phyloP scores from a whole-genome alignment of 2,329 filamentous ascomycete genomes.

The Fusarium luffae region DNA sequence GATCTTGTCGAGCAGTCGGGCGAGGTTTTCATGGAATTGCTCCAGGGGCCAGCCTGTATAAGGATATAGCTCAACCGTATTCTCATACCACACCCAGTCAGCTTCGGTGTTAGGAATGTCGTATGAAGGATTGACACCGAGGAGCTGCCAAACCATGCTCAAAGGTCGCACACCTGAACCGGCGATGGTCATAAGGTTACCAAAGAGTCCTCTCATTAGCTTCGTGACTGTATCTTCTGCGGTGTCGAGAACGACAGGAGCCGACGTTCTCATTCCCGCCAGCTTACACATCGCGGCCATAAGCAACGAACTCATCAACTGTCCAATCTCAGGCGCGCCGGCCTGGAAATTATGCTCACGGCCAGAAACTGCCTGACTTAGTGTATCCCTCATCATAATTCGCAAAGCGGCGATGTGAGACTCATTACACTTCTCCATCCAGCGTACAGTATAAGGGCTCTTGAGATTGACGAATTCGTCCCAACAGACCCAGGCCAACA shows the following conservation, averaged over 20 bases:
- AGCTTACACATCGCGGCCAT: constrained; percentile 25
- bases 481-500: constrained; percentile 27
- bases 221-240: constrained; percentile 13
- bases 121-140: neutral
- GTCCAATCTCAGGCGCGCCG: neutral
- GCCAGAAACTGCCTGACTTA: neutral
- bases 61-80: constrained; percentile 14
- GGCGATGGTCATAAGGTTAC: constrained; percentile 19
- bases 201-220: constrained; percentile 15
- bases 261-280: constrained; percentile 1
- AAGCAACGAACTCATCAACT: constrained; percentile 19
- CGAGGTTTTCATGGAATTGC: constrained; percentile 6
- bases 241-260: constrained; percentile 2
- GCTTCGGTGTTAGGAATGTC: neutral
- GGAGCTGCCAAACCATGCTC: constrained; percentile 27
- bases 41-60: constrained; percentile 20
- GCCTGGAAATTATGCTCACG: neutral
- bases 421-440: constrained; percentile 31
- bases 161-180: constrained; percentile 5
- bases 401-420: neutral
- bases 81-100: constrained; percentile 24
- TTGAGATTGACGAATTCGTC: constrained; percentile 23
- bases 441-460: constrained; percentile 7
- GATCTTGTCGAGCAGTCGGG: constrained; percentile 21
- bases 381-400: constrained; percentile 23